Percentiles rank a stretch among this genome's conserved stretches.
phyloP scores from a whole-genome alignment of 768 basidiomycete genomes.

The Boletus patriciae region DNA sequence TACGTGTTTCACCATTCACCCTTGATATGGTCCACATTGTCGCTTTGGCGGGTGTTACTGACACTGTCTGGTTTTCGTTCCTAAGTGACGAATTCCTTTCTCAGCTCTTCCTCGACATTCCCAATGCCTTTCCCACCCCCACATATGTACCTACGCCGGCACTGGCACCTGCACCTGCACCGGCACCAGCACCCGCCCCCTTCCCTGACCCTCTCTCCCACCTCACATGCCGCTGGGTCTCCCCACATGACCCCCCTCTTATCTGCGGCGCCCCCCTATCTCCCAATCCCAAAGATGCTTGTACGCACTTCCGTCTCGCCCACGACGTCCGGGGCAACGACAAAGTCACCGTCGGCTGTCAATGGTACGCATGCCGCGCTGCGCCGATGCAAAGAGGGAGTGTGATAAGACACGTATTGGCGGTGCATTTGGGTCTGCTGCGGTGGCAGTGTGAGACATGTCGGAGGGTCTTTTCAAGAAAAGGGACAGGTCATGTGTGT shows the following conservation, averaged over 20 bases:
- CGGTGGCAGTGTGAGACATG: constrained; percentile 19
- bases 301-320: constrained; percentile 14
- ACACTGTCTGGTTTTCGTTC: neutral
- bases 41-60: neutral
- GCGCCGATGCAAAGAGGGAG: constrained; percentile 25
- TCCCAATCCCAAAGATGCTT: constrained; percentile 6
- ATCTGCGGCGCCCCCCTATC: constrained; percentile 11
- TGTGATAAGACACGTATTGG: constrained; percentile 16
- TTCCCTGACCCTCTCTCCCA: neutral
- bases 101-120: constrained; percentile 1
- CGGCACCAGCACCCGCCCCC: neutral
- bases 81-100: constrained; percentile 20
- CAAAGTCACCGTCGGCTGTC: constrained; percentile 8
- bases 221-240: constrained; percentile 16
- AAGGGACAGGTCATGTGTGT: constrained; percentile 16
- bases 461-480: constrained; percentile 19
- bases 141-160: neutral
- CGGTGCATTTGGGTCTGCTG: constrained; percentile 19
- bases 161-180: neutral
- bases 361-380: constrained; percentile 14
- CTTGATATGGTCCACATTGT: neutral
- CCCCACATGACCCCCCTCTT: neutral
- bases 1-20: neutral
- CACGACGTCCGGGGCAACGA: constrained; percentile 23
- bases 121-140: neutral